Base-by-base conservation (phyloP, 139 green algal species). In the Parachlorella kessleri region DNA sequence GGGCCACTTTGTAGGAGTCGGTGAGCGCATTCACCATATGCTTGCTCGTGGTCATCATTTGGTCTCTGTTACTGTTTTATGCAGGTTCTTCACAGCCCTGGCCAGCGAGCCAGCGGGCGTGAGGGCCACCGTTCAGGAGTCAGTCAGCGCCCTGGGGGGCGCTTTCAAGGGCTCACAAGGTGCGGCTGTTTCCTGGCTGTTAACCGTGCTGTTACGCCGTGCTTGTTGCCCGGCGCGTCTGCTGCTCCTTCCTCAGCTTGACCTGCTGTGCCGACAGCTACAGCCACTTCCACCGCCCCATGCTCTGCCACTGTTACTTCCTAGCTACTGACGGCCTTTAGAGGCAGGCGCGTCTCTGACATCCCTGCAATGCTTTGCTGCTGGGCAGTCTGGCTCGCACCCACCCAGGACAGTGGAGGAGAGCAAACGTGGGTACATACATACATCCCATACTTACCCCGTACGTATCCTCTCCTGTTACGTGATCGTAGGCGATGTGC, bases 61-160 rank as follows among this genome's bases (percentile, higher is more conserved):
- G n/a, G n/a, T 73, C 33, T 5, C 54, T 24, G 6, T 55, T 73
- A 36, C 35, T 73, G 37, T 55, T 30, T 42, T 35, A 10, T 6
- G 40, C 75, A 80, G 75, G 40, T 84, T 92, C 54, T 95, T 91
- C 59, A 28, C 38, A 48, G 91, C 89, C 4, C 86, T 97, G 39
- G 48, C 83, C 8, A 77, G 35, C 2, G 91, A 95, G 85, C 87
- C 89, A 0, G 71, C 90, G 3, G 91, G 91, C 2, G 87, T 93
- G 54, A 83, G 90, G 8, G 82, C 93, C 6, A 78, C 85, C 1
- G 81, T 98, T 73, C 88, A 93, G 66, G 94, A 96, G 82, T 88
- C 90, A 3, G 74, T 90, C 6, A 67, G 68, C 48, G 68, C 79
- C 14, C 85, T 97, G 63, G 78, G 88, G 2, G 48, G 63, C 0